Evolutionary conservation across 106 monocot species (phyloP).

Genomic region (Dendrobium nobile): DNA sequence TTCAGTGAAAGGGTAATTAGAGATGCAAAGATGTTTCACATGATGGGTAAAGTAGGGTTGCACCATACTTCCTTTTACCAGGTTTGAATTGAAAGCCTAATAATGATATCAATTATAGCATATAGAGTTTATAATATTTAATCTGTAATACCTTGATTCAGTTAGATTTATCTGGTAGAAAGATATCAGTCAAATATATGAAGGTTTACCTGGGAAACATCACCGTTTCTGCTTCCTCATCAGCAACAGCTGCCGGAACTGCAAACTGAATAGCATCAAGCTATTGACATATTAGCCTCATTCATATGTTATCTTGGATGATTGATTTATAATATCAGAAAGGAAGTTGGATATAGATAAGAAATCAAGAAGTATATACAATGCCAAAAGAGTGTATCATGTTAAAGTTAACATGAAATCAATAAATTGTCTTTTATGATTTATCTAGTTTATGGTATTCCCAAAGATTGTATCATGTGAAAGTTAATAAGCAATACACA

Average conservation of each 20-base stretch:
- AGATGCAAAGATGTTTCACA: not conserved
- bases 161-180: not conserved
- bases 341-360: not conserved
- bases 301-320: not conserved
- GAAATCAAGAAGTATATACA: not conserved
- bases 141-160: not conserved
- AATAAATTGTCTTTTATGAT: not conserved
- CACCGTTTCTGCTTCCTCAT: conserved; percentile 10
- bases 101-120: not conserved
- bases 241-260: conserved; percentile 8
- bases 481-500: not conserved
- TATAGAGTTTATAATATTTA: not conserved
- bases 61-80: not conserved
- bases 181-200: not conserved
- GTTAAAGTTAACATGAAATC: not conserved
- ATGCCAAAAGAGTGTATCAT: not conserved
- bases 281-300: not conserved
- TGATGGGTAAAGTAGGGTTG: not conserved
- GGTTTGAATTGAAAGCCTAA: not conserved
- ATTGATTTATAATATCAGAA: not conserved
- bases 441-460: not conserved
- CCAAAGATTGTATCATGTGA: not conserved
- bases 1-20: not conserved
- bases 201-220: conserved; percentile 2
- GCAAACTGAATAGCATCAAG: conserved; percentile 9